A percentile compares a stretch with the other conserved stretches of the same genome.
phyloP scores from a whole-genome alignment of 768 basidiomycete species.

The Boletellus ananas region DNA sequence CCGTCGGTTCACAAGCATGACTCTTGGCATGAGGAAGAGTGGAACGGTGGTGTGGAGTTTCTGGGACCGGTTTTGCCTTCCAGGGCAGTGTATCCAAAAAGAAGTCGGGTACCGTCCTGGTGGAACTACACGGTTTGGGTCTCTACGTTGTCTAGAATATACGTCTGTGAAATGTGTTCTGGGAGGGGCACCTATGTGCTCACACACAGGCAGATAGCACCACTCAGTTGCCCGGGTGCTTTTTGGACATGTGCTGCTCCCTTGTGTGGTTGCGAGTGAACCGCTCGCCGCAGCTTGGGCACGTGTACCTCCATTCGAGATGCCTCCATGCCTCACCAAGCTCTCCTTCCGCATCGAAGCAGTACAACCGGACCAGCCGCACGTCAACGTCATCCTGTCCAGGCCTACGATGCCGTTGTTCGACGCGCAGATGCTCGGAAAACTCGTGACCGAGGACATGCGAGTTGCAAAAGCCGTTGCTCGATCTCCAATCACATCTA shows the following conservation, averaged over 20 bases:
- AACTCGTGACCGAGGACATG: slow-evolving; percentile 8
- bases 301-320: slow-evolving; percentile 13
- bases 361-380: slow-evolving; percentile 20
- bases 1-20: too few relatives aligned
- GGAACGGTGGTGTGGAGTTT: too few relatives aligned
- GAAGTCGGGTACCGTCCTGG: too few relatives aligned
- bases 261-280: slow-evolving; percentile 28
- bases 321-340: slow-evolving; percentile 23
- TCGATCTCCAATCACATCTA: slow-evolving; percentile 16
- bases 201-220: background rate
- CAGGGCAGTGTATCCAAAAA: slow-evolving; percentile 1
- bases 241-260: slow-evolving; percentile 9
- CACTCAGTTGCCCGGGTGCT: slow-evolving; percentile 6
- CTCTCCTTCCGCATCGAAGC: slow-evolving; percentile 27
- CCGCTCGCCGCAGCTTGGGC: slow-evolving; percentile 15
- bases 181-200: background rate
- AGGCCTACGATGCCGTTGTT: slow-evolving; percentile 19
- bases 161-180: background rate
- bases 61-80: too few relatives aligned
- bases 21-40: too few relatives aligned
- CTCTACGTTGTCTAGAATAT: too few relatives aligned
- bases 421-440: slow-evolving; percentile 19
- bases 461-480: background rate
- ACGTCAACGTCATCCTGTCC: slow-evolving; percentile 5
- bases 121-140: background rate